A percentile compares a stretch with the other conserved stretches of the same genome.
phyloP scores from a whole-genome alignment of 768 basidiomycete species.

The Serendipita vermifera region DNA sequence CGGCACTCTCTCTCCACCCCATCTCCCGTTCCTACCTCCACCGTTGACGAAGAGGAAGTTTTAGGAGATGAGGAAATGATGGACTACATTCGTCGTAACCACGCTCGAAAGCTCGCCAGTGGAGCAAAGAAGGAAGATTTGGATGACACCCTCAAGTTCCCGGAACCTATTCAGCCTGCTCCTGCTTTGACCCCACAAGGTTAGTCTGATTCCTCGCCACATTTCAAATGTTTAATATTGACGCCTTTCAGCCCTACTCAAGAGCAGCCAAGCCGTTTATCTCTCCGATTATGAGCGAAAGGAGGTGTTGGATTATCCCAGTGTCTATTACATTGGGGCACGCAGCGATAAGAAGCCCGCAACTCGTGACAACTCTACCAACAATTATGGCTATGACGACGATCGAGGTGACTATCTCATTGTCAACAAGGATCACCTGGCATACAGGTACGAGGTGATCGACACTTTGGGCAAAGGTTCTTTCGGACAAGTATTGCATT shows the following conservation, averaged over 20 bases:
- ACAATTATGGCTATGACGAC: conserved; percentile 95
- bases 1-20: conserved; percentile 70
- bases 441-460: conserved; percentile 91
- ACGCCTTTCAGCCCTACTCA: conserved; percentile 42
- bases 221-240: conserved; percentile 11
- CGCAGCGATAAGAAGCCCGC: conserved; percentile 76
- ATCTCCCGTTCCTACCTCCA: conserved; percentile 57
- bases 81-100: conserved; percentile 81
- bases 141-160: conserved; percentile 81
- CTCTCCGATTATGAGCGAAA: conserved; percentile 82
- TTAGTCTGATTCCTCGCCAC: conserved; percentile 27
- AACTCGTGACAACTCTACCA: conserved; percentile 51
- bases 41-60: conserved; percentile 73
- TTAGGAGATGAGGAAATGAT: conserved; percentile 96
- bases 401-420: conserved; percentile 95
- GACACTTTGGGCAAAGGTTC: conserved; percentile 94
- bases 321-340: conserved; percentile 71
- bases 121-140: conserved; percentile 80
- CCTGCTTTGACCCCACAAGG: conserved; percentile 54
- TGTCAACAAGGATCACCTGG: conserved; percentile 81
- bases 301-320: conserved; percentile 78
- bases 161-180: conserved; percentile 70
- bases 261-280: conserved; percentile 49
- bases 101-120: conserved; percentile 70
- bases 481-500: conserved; percentile 92